A percentile compares a stretch with the other conserved stretches of the same genome.
These are phyloP conservation scores for Alternaria arborescens DNA, from an alignment of 2,329 filamentous ascomycete species.

Conservation along the genomic window DNA sequence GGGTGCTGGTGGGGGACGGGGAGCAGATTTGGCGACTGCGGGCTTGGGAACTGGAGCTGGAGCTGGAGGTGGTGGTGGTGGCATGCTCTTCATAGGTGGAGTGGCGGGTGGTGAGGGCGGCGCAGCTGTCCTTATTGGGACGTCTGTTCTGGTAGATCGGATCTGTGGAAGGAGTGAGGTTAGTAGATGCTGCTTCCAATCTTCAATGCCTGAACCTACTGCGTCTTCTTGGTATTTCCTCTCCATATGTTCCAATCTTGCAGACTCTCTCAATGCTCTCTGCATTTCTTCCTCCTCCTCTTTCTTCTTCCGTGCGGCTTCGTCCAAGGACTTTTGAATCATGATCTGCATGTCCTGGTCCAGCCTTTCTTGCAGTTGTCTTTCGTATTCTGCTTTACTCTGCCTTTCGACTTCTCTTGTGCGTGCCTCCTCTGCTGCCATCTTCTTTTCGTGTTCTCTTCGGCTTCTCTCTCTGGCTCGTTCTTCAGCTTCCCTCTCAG, in stretches of 20 bases:
- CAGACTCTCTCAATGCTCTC: constrained; percentile 13
- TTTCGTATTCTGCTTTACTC: constrained; percentile 13
- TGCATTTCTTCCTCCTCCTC: constrained; percentile 21
- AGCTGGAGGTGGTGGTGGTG: constrained; percentile 15
- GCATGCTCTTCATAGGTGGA: background rate
- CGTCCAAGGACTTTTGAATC: constrained; percentile 20
- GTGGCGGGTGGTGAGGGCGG: constrained; percentile 16
- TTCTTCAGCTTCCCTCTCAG: constrained; percentile 1
- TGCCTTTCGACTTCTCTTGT: constrained; percentile 6
- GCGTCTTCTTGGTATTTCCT: constrained; percentile 11
- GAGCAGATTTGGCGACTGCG: constrained; percentile 3
- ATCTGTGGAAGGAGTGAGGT: constrained; percentile 7
- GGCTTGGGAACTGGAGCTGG: constrained; percentile 13
- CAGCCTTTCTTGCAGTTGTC: constrained; percentile 10
- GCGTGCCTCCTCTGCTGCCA: constrained; percentile 3
- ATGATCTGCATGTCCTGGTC: constrained; percentile 18
- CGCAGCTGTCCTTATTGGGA: background rate
- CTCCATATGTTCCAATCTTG: background rate
- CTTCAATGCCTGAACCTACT: constrained; percentile 4
- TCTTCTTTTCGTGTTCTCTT: constrained; percentile 9
- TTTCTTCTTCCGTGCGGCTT: constrained; percentile 9
- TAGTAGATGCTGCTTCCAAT: background rate
- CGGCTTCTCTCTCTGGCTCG: background rate
- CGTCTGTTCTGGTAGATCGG: background rate
- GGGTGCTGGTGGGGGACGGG: constrained; percentile 20